phyloP scores from a whole-genome alignment of 2,329 filamentous ascomycete species.

The Cucurbitaria berberidis region DNA sequence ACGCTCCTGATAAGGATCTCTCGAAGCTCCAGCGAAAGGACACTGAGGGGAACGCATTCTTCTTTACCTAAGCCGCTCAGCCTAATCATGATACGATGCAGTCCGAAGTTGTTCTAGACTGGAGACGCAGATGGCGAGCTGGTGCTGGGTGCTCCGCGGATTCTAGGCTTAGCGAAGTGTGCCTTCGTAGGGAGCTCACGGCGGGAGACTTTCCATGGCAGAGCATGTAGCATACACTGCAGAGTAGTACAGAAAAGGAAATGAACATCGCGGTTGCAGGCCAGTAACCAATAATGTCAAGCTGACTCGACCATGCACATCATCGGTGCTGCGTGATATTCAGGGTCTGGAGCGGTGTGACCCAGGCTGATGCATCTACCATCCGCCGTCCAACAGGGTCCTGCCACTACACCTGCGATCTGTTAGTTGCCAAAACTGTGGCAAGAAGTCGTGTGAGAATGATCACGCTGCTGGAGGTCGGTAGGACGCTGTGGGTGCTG shows the following conservation, averaged over 20 bases:
- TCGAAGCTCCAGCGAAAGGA: constrained; percentile 78
- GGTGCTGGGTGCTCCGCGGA: background rate
- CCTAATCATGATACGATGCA: background rate
- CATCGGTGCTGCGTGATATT: constrained; percentile 19
- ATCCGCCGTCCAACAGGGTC: background rate
- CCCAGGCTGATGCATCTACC: constrained; percentile 8
- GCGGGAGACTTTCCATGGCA: background rate
- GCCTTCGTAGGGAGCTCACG: background rate
- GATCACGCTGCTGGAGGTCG: background rate
- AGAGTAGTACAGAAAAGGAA: background rate
- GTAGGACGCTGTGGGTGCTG: background rate
- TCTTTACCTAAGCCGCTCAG: constrained; percentile 55
- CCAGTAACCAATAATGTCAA: constrained; percentile 18
- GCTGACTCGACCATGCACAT: constrained; percentile 14
- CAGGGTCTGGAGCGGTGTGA: constrained; percentile 35
- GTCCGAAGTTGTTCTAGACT: background rate
- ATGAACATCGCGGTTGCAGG: background rate
- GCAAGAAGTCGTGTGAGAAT: too few species aligned
- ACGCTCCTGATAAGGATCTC: constrained; percentile 89
- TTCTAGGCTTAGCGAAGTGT: background rate
- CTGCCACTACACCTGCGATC: background rate
- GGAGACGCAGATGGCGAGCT: background rate
- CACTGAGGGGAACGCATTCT: constrained; percentile 88
- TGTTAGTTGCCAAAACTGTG: constrained; percentile 6
- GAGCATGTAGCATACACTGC: background rate